A percentile compares a stretch with the other conserved stretches of the same genome.
Conservation (phyloP, 768 basidiomycete genomes). For the Amanita jacksonii region DNA sequence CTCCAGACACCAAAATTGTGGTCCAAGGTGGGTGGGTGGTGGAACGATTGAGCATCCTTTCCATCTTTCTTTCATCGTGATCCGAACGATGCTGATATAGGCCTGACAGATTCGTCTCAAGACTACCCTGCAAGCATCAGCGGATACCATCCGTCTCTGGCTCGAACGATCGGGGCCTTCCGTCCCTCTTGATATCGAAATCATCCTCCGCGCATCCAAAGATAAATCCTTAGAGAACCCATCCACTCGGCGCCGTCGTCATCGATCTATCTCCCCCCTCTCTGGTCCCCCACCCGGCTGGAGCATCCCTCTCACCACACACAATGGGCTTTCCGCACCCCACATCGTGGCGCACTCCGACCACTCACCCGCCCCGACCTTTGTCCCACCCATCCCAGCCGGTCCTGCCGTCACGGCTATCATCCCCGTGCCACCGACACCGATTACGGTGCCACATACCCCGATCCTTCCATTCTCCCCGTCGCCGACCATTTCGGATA, state of each 20-base stretch:
- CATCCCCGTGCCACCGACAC: conserved; percentile 17
- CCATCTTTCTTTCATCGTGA: conserved; percentile 9
- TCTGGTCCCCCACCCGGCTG: conserved; percentile 25
- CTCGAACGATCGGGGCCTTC: conserved; percentile 65
- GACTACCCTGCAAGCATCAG: conserved; percentile 58
- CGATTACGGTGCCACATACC: conserved; percentile 21
- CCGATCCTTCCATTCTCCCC: conserved; percentile 37
- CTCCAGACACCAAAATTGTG: conserved; percentile 61
- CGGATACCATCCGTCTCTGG: conserved; percentile 78
- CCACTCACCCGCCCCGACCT: too few relatives aligned
- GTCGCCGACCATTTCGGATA: conserved; percentile 20
- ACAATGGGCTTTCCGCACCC: conserved; percentile 20
- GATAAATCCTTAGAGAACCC: conserved; percentile 16
- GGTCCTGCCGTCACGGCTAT: conserved; percentile 25
- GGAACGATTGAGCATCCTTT: conserved; percentile 6
- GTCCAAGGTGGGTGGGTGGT: conserved; percentile 57
- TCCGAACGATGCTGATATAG: not conserved
- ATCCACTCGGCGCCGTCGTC: conserved; percentile 15
- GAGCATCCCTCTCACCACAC: conserved; percentile 22
- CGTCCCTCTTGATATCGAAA: conserved; percentile 73
- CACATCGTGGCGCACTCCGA: not conserved
- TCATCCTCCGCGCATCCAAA: conserved; percentile 50
- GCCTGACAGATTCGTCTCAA: conserved; percentile 55
- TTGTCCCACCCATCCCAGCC: conserved; percentile 31
- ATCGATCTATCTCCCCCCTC: conserved; percentile 22